phyloP scores from a whole-genome alignment of 2,329 filamentous ascomycete species.

The Curvularia lunata region DNA sequence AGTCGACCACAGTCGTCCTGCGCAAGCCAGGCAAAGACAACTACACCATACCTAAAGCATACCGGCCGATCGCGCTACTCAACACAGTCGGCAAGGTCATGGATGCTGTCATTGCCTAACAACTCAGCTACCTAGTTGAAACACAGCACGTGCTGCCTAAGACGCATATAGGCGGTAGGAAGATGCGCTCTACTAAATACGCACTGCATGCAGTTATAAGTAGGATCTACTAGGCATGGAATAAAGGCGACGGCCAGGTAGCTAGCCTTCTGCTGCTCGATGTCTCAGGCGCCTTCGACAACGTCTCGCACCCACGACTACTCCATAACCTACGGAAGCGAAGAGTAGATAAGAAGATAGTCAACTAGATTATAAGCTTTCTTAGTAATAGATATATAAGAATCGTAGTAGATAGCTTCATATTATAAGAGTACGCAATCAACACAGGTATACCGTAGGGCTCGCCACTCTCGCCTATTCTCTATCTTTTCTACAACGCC shows the following conservation, averaged over 20 bases:
- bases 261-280: constrained; percentile 42
- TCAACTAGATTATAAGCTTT: constrained; percentile 30
- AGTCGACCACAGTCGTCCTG: constrained; percentile 32
- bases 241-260: constrained; percentile 19
- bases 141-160: constrained; percentile 28
- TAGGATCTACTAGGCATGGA: constrained; percentile 33
- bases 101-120: constrained; percentile 30
- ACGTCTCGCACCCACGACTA: constrained; percentile 30
- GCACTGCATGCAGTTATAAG: constrained; percentile 36
- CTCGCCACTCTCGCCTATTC: too few relatives aligned
- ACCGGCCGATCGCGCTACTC: constrained; percentile 35
- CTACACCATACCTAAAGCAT: constrained; percentile 34
- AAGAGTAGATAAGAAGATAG: constrained; percentile 21
- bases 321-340: constrained; percentile 30
- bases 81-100: constrained; percentile 40
- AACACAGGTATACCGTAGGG: too few relatives aligned
- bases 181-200: constrained; percentile 31
- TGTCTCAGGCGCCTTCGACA: constrained; percentile 41
- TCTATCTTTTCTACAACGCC: too few relatives aligned
- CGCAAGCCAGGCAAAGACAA: constrained; percentile 35
- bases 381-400: too few relatives aligned
- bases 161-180: constrained; percentile 31
- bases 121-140: constrained; percentile 21
- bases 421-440: too few relatives aligned
- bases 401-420: too few relatives aligned